These are phyloP conservation scores for Meredithiella fracta DNA, from an alignment of 2,329 filamentous ascomycete genomes.

Conservation along the genomic window DNA sequence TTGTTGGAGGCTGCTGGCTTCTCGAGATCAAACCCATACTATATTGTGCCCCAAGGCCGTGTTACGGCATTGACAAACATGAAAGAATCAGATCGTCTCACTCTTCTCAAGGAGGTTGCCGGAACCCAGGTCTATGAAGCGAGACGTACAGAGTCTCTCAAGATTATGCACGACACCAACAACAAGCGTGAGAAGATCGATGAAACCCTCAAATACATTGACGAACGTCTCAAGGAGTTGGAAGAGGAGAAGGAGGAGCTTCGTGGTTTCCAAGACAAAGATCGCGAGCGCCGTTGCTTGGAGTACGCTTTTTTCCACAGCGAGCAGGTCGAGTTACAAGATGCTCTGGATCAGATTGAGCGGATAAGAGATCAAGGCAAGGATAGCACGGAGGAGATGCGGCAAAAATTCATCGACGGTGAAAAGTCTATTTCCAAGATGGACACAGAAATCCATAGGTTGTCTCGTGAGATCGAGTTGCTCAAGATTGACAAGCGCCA, in stretches of 20 bases:
- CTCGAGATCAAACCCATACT: constrained; percentile 94
- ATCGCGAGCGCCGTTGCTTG: constrained; percentile 76
- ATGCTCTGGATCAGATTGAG: constrained; percentile 68
- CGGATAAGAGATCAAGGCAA: constrained; percentile 65
- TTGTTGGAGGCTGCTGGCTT: constrained; percentile 91
- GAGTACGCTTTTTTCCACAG: constrained; percentile 90
- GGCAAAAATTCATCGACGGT: constrained; percentile 56
- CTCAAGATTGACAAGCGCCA: constrained; percentile 72
- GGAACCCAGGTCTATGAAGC: constrained; percentile 95
- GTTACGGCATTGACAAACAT: constrained; percentile 95
- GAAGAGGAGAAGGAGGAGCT: constrained; percentile 97
- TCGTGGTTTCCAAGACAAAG: constrained; percentile 84
- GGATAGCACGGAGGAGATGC: constrained; percentile 68
- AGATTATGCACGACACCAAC: constrained; percentile 93
- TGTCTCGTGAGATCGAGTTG: constrained; percentile 70
- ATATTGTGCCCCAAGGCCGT: constrained; percentile 94
- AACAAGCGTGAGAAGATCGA: constrained; percentile 93
- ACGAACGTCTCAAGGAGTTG: constrained; percentile 71
- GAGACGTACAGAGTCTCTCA: constrained; percentile 74
- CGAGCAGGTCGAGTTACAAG: constrained; percentile 65
- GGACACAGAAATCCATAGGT: constrained; percentile 61
- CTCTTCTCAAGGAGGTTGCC: constrained; percentile 90
- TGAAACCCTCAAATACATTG: constrained; percentile 78
- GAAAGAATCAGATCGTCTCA: constrained; percentile 86
- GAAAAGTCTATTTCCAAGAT: constrained; percentile 65